Evolutionary conservation across 805 yeast genomes (phyloP), one percentile per base, ranked within the genome.

Genomic region (Monosporozyma servazzii): DNA sequence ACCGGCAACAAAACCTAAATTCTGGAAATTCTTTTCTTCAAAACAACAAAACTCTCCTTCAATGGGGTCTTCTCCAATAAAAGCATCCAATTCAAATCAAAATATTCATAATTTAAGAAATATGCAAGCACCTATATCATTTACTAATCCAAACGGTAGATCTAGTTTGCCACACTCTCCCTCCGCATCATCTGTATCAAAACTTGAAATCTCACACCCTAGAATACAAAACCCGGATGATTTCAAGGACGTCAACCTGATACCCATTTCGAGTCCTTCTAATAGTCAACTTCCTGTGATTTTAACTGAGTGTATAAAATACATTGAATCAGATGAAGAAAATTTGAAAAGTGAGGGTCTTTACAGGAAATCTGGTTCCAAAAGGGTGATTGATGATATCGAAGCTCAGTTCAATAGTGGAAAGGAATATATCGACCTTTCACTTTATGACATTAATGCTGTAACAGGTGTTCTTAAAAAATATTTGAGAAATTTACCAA

Each of bases 291-390:
- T 88, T 13, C 99, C 99, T 11, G 68, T 79, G 56, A 78, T 91
- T 30, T 76, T 91, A 13, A 72, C 82, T 15, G 74, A 79, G 51
- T 87, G 96, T 68, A 69, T 89, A 5, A 72, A 73, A 23, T 93
- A 84, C 57, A 88, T 93, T 48, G 96, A 91, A 69, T 62, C 64
- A 4, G 75, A 88, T 53, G 96, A 96, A 9, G 58, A 53, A 3
- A 52, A 50, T 3, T 68, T 89, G 57, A 80, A 76, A 43, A 71
- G 75, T 54, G 97, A 90, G 66, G 99, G 99, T 9, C 76, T 91
- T 41, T 91, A 93, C 70, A 76, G 99, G 59, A 84, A 90, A 56
- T 84, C 95, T 45, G 99, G 96, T 1, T 77, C 88, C 9, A 83
- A 86, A 47, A 77, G 85, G 48, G 79, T 60, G n/a, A 61, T 67